Percentiles rank a stretch among this genome's conserved stretches.
Conservation (phyloP, 148 eudicot species). For the Silene conica region DNA sequence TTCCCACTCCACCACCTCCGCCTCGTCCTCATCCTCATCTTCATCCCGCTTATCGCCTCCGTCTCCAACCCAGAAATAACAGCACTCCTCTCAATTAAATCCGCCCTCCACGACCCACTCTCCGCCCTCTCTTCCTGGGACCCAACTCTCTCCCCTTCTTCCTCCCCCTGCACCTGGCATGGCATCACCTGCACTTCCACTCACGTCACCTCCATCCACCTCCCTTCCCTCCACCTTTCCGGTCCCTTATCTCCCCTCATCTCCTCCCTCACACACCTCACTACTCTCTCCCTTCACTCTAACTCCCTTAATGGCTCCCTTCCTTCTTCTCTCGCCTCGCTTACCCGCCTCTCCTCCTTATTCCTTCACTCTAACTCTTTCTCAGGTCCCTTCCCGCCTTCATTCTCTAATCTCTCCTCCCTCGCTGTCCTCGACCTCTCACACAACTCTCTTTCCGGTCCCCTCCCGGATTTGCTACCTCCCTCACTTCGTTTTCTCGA, state of each 20-base stretch:
- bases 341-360: slow-evolving; percentile 1
- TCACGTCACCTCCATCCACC: slow-evolving; percentile 9
- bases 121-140: slow-evolving; percentile 31
- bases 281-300: neutral
- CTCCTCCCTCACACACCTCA: neutral
- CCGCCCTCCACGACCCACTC: slow-evolving; percentile 19
- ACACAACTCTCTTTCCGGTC: slow-evolving; percentile 16
- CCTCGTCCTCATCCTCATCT: neutral
- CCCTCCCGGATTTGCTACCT: slow-evolving; percentile 6
- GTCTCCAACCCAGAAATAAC: slow-evolving; percentile 17
- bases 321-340: neutral
- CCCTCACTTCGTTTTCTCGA: neutral
- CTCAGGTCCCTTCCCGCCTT: neutral
- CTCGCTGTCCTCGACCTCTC: slow-evolving; percentile 3
- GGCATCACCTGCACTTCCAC: slow-evolving; percentile 4
- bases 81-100: slow-evolving; percentile 22
- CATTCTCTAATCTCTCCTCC: neutral
- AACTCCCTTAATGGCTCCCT: slow-evolving; percentile 5
- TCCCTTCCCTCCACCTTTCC: neutral
- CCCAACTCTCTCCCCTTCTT: slow-evolving; percentile 13
- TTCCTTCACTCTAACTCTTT: slow-evolving; percentile 8
- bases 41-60: neutral
- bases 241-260: neutral
- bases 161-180: slow-evolving; percentile 30
- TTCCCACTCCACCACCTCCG: neutral